Conservation (phyloP, 768 basidiomycete genomes). For the Suillus alpinus region DNA sequence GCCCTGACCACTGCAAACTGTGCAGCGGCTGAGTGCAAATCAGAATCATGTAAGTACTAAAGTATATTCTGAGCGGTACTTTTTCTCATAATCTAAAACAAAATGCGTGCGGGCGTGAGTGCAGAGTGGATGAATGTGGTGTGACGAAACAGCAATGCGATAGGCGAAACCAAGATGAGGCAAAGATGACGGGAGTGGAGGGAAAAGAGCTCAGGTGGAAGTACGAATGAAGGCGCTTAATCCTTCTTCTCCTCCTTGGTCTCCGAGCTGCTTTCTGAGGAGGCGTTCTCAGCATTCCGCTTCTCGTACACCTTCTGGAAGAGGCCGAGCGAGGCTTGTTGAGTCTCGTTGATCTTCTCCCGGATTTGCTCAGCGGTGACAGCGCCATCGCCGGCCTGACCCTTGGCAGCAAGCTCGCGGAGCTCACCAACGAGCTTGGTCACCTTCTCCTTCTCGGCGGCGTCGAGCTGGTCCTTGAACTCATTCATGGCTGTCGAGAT, state of each 20-base stretch:
- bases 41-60: slow-evolving; percentile 4
- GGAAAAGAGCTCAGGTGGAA: neutral
- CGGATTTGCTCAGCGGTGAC: slow-evolving; percentile 86
- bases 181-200: neutral
- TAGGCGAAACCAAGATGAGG: neutral
- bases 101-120: slow-evolving; percentile 24
- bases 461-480: slow-evolving; percentile 96
- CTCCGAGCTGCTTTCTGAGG: slow-evolving; percentile 38
- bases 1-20: neutral
- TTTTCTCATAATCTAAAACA: slow-evolving; percentile 25
- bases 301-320: slow-evolving; percentile 99
- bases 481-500: slow-evolving; percentile 75
- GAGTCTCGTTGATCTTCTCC: slow-evolving; percentile 90
- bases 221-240: slow-evolving; percentile 35
- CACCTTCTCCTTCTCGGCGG: slow-evolving; percentile 92
- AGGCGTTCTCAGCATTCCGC: slow-evolving; percentile 68
- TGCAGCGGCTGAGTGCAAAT: neutral
- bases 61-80: slow-evolving; percentile 19
- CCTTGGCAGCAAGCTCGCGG: slow-evolving; percentile 85
- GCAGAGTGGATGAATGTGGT: slow-evolving; percentile 1
- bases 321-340: slow-evolving; percentile 90
- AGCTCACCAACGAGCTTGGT: slow-evolving; percentile 82
- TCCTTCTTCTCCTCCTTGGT: slow-evolving; percentile 82
- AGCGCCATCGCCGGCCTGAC: slow-evolving; percentile 78
- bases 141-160: slow-evolving; percentile 3